These are phyloP conservation scores for Magnusiomyces suaveolens DNA, from an alignment of 1,139 yeast species.

Conservation along the genomic window DNA sequence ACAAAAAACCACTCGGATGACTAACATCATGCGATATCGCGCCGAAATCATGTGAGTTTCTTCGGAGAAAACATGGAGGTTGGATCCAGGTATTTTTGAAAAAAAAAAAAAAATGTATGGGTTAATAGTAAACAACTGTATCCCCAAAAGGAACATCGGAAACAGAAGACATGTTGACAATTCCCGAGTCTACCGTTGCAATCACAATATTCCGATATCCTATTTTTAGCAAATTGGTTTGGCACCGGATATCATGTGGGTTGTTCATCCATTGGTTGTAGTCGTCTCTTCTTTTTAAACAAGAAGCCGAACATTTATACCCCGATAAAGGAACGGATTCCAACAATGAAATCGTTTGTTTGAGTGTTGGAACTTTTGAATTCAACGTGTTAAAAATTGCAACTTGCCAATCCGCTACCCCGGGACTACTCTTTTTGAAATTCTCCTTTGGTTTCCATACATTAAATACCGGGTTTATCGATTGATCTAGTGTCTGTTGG, in stretches of 20 bases:
- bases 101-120: not conserved
- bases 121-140: not conserved
- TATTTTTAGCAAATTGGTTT: slow-evolving; percentile 31
- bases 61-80: not conserved
- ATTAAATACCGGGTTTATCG: slow-evolving; percentile 37
- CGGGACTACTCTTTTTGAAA: slow-evolving; percentile 62
- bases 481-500: too few relatives aligned
- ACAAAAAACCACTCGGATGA: too few relatives aligned
- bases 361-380: slow-evolving; percentile 44
- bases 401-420: slow-evolving; percentile 67
- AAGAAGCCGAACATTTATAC: slow-evolving; percentile 16
- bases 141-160: slow-evolving; percentile 48
- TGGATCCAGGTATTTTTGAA: too few relatives aligned
- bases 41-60: not conserved
- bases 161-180: slow-evolving; percentile 55
- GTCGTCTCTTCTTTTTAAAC: slow-evolving; percentile 9
- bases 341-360: slow-evolving; percentile 29
- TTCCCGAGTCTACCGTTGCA: slow-evolving; percentile 65
- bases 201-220: slow-evolving; percentile 49
- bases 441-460: slow-evolving; percentile 78
- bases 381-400: slow-evolving; percentile 47
- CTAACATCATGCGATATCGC: not conserved
- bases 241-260: slow-evolving; percentile 18
- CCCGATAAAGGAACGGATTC: slow-evolving; percentile 25
- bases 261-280: slow-evolving; percentile 15